Conservation (phyloP, 129 eudicot species). For the Centrapalus pauciflorus region DNA sequence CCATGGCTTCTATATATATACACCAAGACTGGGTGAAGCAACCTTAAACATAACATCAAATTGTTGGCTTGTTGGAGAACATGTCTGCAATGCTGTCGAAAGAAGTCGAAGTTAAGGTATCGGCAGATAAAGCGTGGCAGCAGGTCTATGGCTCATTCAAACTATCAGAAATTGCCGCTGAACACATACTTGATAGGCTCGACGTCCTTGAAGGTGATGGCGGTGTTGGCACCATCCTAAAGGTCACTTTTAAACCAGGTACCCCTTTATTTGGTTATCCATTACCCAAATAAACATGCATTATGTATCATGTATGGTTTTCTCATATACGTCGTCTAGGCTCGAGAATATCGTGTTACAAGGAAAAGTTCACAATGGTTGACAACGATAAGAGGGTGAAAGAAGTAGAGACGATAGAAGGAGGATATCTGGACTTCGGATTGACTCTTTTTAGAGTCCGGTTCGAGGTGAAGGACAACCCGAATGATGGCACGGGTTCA, state of each 20-base stretch:
- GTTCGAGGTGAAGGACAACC: conserved; percentile 13
- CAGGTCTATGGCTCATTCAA: conserved; percentile 8
- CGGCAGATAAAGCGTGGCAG: conserved; percentile 19
- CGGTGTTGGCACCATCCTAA: conserved; percentile 16
- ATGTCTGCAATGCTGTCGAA: conserved; percentile 15
- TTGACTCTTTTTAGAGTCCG: conserved; percentile 21
- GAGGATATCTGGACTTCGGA: conserved; percentile 23
- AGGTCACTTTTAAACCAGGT: conserved; percentile 28
- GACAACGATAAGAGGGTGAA: conserved; percentile 17
- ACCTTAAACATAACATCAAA: background rate
- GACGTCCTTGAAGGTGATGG: conserved; percentile 28
- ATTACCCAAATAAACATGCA: background rate
- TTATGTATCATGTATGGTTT: background rate
- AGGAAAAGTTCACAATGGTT: conserved; percentile 13
- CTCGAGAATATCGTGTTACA: conserved; percentile 6
- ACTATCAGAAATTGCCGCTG: conserved; percentile 2
- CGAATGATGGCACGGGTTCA: background rate
- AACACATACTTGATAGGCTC: conserved; percentile 1
- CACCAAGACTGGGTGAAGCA: background rate
- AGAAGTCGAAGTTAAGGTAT: conserved; percentile 29
- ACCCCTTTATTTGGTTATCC: background rate
- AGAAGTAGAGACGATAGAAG: conserved; percentile 23
- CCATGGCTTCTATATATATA: background rate
- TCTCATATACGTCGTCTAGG: background rate
- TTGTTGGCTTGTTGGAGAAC: background rate